Conservation (phyloP, 1,284 basidiomycete genomes). For the Earliella scabrosa region DNA sequence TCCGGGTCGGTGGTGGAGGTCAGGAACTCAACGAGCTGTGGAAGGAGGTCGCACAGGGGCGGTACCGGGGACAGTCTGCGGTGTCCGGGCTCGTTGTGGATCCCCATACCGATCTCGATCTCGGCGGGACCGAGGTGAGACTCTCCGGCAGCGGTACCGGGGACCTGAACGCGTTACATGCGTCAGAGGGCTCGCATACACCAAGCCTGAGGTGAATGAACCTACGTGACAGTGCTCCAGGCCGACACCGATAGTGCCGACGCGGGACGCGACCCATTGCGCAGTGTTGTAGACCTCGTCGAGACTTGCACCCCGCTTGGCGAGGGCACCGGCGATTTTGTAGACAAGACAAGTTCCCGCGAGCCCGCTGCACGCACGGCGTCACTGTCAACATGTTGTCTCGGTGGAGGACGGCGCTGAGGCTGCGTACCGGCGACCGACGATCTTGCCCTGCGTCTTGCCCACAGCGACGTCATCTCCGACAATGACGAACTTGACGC, state of each 20-base stretch:
- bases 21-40: slow-evolving; percentile 73
- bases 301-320: slow-evolving; percentile 72
- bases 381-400: no score
- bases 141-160: slow-evolving; percentile 71
- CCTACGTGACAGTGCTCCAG: slow-evolving; percentile 90
- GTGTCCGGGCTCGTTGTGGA: slow-evolving; percentile 92
- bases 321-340: slow-evolving; percentile 88
- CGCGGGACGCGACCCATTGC: slow-evolving; percentile 64
- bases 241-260: slow-evolving; percentile 89
- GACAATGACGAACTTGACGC: slow-evolving; percentile 84
- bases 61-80: slow-evolving; percentile 74
- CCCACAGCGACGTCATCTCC: slow-evolving; percentile 94
- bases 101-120: slow-evolving; percentile 88
- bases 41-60: slow-evolving; percentile 70
- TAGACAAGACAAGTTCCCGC: slow-evolving; percentile 92
- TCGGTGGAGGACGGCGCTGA: no score
- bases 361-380: slow-evolving; percentile 74
- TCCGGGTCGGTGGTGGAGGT: slow-evolving; percentile 80
- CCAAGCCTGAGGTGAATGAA: not conserved
- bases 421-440: slow-evolving; percentile 76
- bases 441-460: slow-evolving; percentile 76
- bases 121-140: slow-evolving; percentile 67
- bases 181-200: not conserved
- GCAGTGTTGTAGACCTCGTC: slow-evolving; percentile 76
- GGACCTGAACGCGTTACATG: slow-evolving; percentile 53